phyloP scores from a whole-genome alignment of 148 eudicot species.

The Limonium bicolor region DNA sequence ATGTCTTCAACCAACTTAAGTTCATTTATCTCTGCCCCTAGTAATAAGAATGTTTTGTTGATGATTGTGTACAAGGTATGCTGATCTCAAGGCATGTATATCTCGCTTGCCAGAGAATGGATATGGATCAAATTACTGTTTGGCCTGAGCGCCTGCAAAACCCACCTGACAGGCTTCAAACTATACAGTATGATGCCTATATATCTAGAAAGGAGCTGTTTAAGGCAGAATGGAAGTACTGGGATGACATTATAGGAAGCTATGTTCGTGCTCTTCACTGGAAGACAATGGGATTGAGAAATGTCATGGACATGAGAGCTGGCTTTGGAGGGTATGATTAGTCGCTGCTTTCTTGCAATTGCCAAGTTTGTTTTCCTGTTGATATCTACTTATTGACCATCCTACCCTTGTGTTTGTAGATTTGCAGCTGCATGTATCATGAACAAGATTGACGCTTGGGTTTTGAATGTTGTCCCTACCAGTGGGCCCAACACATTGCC shows the following conservation, averaged over 20 bases:
- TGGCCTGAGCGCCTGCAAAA: conserved; percentile 69
- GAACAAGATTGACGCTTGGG: conserved; percentile 44
- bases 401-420: too few relatives aligned
- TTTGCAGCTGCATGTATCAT: conserved; percentile 58
- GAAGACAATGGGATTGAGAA: conserved; percentile 27
- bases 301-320: conserved; percentile 81
- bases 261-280: conserved; percentile 32
- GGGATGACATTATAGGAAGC: conserved; percentile 39
- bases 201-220: conserved; percentile 50
- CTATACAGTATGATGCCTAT: conserved; percentile 56
- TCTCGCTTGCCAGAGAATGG: conserved; percentile 40
- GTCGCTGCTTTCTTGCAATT: background rate
- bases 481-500: conserved; percentile 59
- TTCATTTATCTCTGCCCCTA: too few relatives aligned
- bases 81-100: conserved; percentile 43
- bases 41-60: too few relatives aligned
- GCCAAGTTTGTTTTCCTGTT: too few relatives aligned
- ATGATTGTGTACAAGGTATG: too few relatives aligned
- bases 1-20: too few relatives aligned
- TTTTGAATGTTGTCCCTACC: conserved; percentile 75
- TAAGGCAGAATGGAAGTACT: conserved; percentile 52
- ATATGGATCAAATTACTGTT: conserved; percentile 34
- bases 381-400: background rate
- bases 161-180: conserved; percentile 53
- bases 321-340: conserved; percentile 59